Percentiles rank a stretch among this genome's conserved stretches.
These are phyloP conservation scores for Kregervanrija fluxuum DNA, from an alignment of 805 yeast genomes.

Conservation along the genomic window DNA sequence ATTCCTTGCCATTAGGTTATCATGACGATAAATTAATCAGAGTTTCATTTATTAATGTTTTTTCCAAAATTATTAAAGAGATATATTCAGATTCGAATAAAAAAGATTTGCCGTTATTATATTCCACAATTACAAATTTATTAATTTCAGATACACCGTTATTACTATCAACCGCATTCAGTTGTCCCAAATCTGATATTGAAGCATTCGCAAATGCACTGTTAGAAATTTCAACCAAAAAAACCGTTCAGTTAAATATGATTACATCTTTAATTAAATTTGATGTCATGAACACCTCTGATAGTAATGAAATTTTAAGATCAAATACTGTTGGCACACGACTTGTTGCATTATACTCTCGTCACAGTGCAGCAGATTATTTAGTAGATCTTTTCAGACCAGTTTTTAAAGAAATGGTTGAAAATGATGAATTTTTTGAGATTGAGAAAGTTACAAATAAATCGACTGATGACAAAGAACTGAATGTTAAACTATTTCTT, in stretches of 20 bases:
- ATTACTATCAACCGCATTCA: conserved; percentile 45
- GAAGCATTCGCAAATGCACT: conserved; percentile 64
- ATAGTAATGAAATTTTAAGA: conserved; percentile 68
- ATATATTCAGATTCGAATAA: conserved; percentile 15
- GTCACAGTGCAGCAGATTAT: conserved; percentile 57
- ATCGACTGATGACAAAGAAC: conserved; percentile 30
- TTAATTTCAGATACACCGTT: conserved; percentile 31
- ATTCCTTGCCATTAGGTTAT: conserved; percentile 73
- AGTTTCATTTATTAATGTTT: conserved; percentile 69
- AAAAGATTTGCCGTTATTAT: conserved; percentile 7
- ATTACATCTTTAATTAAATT: conserved; percentile 49
- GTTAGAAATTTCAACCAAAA: conserved; percentile 44
- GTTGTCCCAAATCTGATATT: conserved; percentile 63
- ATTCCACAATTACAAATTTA: conserved; percentile 9
- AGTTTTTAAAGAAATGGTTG: conserved; percentile 45
- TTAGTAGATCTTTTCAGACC: conserved; percentile 47
- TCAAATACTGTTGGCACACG: conserved; percentile 80
- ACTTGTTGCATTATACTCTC: conserved; percentile 63
- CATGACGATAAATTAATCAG: conserved; percentile 60
- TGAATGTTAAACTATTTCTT: conserved; percentile 43
- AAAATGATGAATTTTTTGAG: conserved; percentile 48
- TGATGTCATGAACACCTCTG: conserved; percentile 54
- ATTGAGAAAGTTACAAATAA: conserved; percentile 27
- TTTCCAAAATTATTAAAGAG: conserved; percentile 50
- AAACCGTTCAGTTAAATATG: conserved; percentile 32